Percentiles rank a stretch among this genome's conserved stretches.
phyloP scores from a whole-genome alignment of 495 filamentous ascomycete genomes.

The Amorphotheca resinae region DNA sequence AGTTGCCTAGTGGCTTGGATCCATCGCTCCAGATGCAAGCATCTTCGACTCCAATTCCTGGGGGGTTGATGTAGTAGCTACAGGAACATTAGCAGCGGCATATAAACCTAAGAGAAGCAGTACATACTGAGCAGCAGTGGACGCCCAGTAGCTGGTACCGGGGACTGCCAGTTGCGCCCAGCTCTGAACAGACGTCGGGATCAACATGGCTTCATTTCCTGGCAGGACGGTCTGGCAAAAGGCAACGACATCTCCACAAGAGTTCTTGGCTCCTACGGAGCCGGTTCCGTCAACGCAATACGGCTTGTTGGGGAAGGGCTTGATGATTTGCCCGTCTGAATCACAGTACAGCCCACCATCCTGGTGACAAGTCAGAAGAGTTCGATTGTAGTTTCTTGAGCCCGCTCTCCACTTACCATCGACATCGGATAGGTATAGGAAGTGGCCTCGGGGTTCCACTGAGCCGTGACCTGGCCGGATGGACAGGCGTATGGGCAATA shows the following conservation, averaged over 20 bases:
- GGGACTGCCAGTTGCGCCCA: slow-evolving; percentile 57
- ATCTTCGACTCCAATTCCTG: slow-evolving; percentile 44
- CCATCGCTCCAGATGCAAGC: slow-evolving; percentile 63
- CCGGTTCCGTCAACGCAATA: slow-evolving; percentile 67
- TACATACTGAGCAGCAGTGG: slow-evolving; percentile 58
- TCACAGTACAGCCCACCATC: slow-evolving; percentile 71
- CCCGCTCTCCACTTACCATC: slow-evolving; percentile 43
- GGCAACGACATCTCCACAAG: slow-evolving; percentile 45
- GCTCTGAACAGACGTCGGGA: slow-evolving; percentile 52
- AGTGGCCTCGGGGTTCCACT: slow-evolving; percentile 64
- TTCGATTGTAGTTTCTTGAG: neutral
- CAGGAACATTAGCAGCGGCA: neutral
- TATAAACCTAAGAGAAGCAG: slow-evolving; percentile 17
- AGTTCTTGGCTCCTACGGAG: slow-evolving; percentile 49
- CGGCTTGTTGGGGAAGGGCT: slow-evolving; percentile 55
- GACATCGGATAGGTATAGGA: slow-evolving; percentile 57
- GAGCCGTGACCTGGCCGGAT: slow-evolving; percentile 61
- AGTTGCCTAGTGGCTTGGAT: slow-evolving; percentile 59
- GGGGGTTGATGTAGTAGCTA: slow-evolving; percentile 71
- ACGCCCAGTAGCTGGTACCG: slow-evolving; percentile 55
- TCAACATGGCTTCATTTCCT: slow-evolving; percentile 83
- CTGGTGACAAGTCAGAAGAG: slow-evolving; percentile 33
- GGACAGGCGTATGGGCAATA: slow-evolving; percentile 76
- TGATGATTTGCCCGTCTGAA: slow-evolving; percentile 48
- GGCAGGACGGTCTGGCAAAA: slow-evolving; percentile 79